Percentiles rank a stretch among this genome's conserved stretches.
phyloP scores from a whole-genome alignment of 805 yeast species.

The Pichia cabralensis region DNA sequence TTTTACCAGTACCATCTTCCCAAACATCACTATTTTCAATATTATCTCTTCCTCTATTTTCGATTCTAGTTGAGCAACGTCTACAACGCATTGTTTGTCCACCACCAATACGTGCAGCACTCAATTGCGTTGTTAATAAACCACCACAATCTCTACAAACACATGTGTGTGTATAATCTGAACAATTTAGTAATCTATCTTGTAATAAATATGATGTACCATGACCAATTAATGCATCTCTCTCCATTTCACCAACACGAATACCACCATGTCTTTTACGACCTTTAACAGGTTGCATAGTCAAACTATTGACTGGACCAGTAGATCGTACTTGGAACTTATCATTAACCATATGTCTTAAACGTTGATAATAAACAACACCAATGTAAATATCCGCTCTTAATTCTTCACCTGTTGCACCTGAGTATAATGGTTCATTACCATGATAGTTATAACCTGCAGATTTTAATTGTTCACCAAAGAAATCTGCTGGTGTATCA shows the following conservation, averaged over 20 bases:
- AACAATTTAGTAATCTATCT: constrained; percentile 89
- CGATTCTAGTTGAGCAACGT: constrained; percentile 73
- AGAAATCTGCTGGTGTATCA: constrained; percentile 95
- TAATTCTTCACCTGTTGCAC: constrained; percentile 96
- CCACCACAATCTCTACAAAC: constrained; percentile 93
- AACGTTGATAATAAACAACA: constrained; percentile 93
- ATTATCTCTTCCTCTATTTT: constrained; percentile 34
- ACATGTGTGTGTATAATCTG: constrained; percentile 88
- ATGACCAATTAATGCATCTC: constrained; percentile 97
- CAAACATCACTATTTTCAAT: constrained; percentile 70
- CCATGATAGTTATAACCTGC: constrained; percentile 98
- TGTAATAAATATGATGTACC: constrained; percentile 93
- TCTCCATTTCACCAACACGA: constrained; percentile 99
- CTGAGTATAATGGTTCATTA: constrained; percentile 98
- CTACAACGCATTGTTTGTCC: constrained; percentile 76
- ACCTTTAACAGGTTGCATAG: constrained; percentile 99
- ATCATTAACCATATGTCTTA: constrained; percentile 99
- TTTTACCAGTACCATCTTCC: constrained; percentile 96
- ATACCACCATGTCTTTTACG: constrained; percentile 99
- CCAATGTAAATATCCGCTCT: constrained; percentile 95
- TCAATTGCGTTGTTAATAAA: constrained; percentile 74
- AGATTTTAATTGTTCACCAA: constrained; percentile 79
- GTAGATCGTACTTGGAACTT: constrained; percentile 99
- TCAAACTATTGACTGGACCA: constrained; percentile 92
- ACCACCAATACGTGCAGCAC: constrained; percentile 87